A percentile compares a stretch with the other conserved stretches of the same genome.
Conservation (phyloP, 345 rosid genomes). For the Adansonia digitata region DNA sequence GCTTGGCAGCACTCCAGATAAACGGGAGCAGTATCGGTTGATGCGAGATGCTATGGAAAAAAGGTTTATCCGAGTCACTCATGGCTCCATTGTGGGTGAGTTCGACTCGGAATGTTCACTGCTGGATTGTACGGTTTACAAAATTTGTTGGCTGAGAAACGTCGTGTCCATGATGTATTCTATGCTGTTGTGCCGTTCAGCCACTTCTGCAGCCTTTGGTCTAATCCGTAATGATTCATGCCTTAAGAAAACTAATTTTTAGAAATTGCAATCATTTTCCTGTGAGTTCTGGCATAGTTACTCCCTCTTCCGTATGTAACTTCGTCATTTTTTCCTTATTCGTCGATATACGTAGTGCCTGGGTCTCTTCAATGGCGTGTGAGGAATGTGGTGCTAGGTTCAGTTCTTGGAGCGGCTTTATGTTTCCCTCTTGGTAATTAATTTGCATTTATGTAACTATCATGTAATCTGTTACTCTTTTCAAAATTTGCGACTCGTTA, state of each 20-base stretch:
- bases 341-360: constrained; percentile 49
- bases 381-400: constrained; percentile 77
- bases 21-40: constrained; percentile 74
- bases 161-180: constrained; percentile 72
- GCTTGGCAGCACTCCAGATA: constrained; percentile 87
- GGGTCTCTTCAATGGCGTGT: constrained; percentile 80
- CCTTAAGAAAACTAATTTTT: neutral
- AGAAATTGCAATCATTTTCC: neutral
- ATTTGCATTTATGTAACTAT: constrained; percentile 33
- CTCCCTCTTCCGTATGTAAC: neutral
- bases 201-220: constrained; percentile 89
- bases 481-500: neutral
- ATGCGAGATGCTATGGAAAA: constrained; percentile 98
- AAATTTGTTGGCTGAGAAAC: constrained; percentile 69
- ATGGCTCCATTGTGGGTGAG: constrained; percentile 83
- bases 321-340: neutral
- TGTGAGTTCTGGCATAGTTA: neutral
- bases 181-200: constrained; percentile 85
- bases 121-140: constrained; percentile 75
- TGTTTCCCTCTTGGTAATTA: constrained; percentile 73
- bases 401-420: constrained; percentile 68
- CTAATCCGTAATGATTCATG: constrained; percentile 48
- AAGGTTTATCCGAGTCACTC: constrained; percentile 74
- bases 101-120: constrained; percentile 87
- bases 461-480: neutral